phyloP scores from a whole-genome alignment of 805 yeast species.

The Metschnikowia borealis region DNA sequence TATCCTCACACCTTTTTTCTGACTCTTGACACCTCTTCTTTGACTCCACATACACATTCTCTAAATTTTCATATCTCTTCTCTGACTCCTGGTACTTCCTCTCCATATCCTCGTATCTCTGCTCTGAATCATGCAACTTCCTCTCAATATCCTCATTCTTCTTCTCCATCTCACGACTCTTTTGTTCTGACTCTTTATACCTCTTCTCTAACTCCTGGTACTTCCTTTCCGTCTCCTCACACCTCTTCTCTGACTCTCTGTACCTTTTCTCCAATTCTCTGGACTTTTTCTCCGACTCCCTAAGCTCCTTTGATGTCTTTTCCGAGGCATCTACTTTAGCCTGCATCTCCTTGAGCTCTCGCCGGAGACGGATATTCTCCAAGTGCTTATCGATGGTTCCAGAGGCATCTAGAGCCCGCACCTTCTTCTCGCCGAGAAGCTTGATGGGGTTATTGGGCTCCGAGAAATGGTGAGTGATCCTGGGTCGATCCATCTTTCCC shows the following conservation, averaged over 20 bases:
- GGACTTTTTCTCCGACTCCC: not conserved
- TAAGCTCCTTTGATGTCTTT: not conserved
- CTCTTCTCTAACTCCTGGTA: not conserved
- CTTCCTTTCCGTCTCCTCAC: not conserved
- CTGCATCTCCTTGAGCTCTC: constrained; percentile 19
- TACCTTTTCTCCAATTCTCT: not conserved
- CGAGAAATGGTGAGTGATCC: not conserved
- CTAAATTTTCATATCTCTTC: not conserved
- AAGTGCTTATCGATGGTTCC: constrained; percentile 39
- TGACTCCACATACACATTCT: not conserved
- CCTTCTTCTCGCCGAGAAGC: constrained; percentile 16
- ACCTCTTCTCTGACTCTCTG: not conserved
- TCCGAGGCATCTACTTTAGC: not conserved
- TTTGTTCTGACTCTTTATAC: no score
- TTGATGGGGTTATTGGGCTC: constrained; percentile 23
- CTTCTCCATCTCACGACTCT: not conserved
- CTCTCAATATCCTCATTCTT: not conserved
- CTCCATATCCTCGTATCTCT: not conserved
- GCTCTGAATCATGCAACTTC: not conserved
- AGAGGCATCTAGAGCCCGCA: constrained; percentile 28
- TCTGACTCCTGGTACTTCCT: not conserved
- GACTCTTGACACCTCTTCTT: not conserved
- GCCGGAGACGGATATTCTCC: constrained; percentile 37
- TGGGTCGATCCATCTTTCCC: not conserved
- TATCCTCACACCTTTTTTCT: not conserved